Evolutionary conservation across 139 green algal genomes (phyloP), one percentile per base, ranked within the genome.

Genomic region (Micromonas pusilla): DNA sequence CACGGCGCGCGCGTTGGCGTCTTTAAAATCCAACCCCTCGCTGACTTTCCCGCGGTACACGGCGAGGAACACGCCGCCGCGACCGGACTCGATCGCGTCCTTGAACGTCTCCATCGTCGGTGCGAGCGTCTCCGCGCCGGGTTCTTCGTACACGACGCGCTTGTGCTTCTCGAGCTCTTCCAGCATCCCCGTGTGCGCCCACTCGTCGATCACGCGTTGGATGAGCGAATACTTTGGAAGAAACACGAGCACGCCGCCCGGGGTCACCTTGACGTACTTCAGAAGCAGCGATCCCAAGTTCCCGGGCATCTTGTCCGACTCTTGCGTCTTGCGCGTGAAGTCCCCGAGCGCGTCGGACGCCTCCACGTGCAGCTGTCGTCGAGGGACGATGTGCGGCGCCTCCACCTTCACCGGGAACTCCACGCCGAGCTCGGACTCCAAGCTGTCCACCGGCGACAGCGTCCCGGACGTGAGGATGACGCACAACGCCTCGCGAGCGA

Each of bases 21-120:
- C 92, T 2, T 91, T 87, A 86, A 98, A 98, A 83, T 98, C 93
- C 32, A 98, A 91, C 9, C 94, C 94, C 82, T 98, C 94, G 4
- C 89, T 96, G 2, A 92, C 92, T 70, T 78, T 97, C 60, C 93
- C 93, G 3, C 92, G 80, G 84, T 89, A 97, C 9, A 97, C 89
- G 19, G 91, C 93, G 26, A 97, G 78, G 81, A 97, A 89, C 4
- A 97, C 60, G 2, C 71, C 91, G 0, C 93, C 92, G 5, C 67
- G 52, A 34, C 53, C 33, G 53, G 38, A 52, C 33, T 26, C 21
- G 33, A 45, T 53, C 20, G 26, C 72, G 1, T 4, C 20, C 23
- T 64, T 5, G 34, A 78, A 78, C 26, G 68, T 6, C 9, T 70
- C 52, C 39, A 78, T 31, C 1, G 72, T 70, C 4, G 60, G n/a